Evolutionary conservation across 495 filamentous ascomycete species (phyloP).

Genomic region (Talaromyces nanjingensis): DNA sequence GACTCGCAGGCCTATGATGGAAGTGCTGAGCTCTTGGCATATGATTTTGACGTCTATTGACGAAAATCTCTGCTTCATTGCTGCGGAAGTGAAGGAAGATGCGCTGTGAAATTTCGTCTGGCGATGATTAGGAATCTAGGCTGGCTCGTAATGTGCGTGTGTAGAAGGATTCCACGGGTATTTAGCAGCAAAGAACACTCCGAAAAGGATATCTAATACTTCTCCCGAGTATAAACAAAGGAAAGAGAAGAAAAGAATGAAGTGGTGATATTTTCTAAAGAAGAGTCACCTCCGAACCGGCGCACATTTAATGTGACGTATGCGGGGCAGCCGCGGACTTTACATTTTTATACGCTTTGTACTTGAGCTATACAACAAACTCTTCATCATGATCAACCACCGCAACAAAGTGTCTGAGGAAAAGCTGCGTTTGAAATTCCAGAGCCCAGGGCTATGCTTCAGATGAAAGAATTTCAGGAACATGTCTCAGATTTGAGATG

Average conservation of each 20-base stretch:
- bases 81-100: conserved; percentile 16
- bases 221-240: background rate
- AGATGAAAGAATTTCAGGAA: background rate
- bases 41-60: conserved; percentile 92
- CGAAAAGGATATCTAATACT: background rate
- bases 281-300: background rate
- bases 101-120: background rate
- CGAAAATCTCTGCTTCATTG: conserved; percentile 97
- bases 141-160: no score
- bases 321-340: conserved; percentile 29
- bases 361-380: background rate
- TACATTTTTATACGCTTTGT: background rate
- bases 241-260: conserved; percentile 6
- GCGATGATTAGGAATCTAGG: background rate
- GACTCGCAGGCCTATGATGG: conserved; percentile 69
- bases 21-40: conserved; percentile 76
- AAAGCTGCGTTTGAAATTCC: background rate
- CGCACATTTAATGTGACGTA: conserved; percentile 32
- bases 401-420: background rate
- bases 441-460: background rate
- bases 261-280: conserved; percentile 22
- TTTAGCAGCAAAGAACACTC: background rate
- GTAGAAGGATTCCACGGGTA: background rate
- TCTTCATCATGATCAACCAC: background rate
- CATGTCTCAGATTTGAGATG: background rate